Percentiles rank a stretch among this genome's conserved stretches.
phyloP scores from a whole-genome alignment of 2,329 filamentous ascomycete species.

The Epichloe festucae region DNA sequence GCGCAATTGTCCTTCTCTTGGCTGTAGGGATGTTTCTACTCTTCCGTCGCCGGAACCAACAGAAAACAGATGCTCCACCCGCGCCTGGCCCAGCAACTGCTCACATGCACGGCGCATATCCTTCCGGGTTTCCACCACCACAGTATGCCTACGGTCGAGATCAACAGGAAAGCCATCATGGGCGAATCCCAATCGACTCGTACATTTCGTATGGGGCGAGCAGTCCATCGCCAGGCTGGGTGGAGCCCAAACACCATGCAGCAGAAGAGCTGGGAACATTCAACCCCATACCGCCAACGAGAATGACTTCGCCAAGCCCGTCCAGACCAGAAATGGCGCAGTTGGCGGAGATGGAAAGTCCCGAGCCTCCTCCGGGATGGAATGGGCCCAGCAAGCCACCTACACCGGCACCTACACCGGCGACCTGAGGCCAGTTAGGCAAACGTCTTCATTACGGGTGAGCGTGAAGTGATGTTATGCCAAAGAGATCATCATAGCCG shows the following conservation, averaged over 20 bases:
- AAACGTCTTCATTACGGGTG: no score
- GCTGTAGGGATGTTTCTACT: conserved; percentile 8
- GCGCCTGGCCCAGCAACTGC: not conserved
- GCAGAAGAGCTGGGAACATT: conserved; percentile 6
- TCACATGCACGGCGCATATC: not conserved
- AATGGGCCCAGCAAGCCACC: no score
- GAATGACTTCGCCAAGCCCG: not conserved
- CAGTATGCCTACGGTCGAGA: conserved; percentile 4
- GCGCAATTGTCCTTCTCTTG: conserved; percentile 11
- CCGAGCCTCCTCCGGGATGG: conserved; percentile 2
- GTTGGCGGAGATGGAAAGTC: conserved; percentile 10
- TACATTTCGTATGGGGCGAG: conserved; percentile 4
- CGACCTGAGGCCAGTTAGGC: no score
- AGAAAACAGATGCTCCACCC: conserved; percentile 2
- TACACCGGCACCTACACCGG: no score
- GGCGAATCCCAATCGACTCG: conserved; percentile 2
- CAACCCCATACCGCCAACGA: not conserved
- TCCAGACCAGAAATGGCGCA: not conserved
- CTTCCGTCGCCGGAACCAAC: conserved; percentile 7
- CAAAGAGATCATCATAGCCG: no score
- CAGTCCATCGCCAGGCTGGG: conserved; percentile 2
- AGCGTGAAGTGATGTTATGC: no score
- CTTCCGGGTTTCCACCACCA: conserved; percentile 3
- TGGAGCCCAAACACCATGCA: not conserved
- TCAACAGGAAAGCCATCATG: conserved; percentile 4